A percentile compares a stretch with the other conserved stretches of the same genome.
These are phyloP conservation scores for Candida alai DNA, from an alignment of 805 yeast genomes.

Conservation along the genomic window DNA sequence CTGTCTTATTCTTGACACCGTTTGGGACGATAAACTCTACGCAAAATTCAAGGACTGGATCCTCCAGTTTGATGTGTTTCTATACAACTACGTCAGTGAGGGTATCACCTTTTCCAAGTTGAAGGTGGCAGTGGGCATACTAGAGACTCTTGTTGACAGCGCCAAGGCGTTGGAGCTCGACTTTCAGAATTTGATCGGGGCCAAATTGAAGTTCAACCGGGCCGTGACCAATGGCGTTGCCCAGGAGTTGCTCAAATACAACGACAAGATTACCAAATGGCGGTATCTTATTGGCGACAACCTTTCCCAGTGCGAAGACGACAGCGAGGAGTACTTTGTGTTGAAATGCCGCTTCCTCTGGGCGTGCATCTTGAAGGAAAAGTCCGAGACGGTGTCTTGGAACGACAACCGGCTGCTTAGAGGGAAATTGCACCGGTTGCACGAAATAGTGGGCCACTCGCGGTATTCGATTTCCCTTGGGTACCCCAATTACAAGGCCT, in stretches of 20 bases:
- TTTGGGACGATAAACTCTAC: conserved; percentile 36
- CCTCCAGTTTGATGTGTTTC: conserved; percentile 23
- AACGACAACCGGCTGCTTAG: conserved; percentile 26
- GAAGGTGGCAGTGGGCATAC: conserved; percentile 33
- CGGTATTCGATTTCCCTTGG: conserved; percentile 25
- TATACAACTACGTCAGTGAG: conserved; percentile 7
- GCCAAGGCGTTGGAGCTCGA: conserved; percentile 32
- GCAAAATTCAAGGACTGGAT: conserved; percentile 34
- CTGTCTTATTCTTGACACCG: conserved; percentile 24
- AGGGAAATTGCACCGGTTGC: conserved; percentile 17
- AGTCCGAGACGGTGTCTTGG: conserved; percentile 26
- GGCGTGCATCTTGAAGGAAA: conserved; percentile 29
- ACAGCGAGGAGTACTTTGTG: conserved; percentile 4
- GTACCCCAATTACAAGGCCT: conserved; percentile 55
- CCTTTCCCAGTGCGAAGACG: conserved; percentile 8
- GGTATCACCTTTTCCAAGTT: conserved; percentile 9
- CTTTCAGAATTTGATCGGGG: conserved; percentile 13
- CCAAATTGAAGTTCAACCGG: conserved; percentile 21
- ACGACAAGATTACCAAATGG: conserved; percentile 51
- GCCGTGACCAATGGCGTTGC: conserved; percentile 31
- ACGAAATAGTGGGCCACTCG: conserved; percentile 9
- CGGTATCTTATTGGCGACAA: conserved; percentile 26
- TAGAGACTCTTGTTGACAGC: conserved; percentile 45
- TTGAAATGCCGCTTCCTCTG: conserved; percentile 25
- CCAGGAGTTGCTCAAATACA: conserved; percentile 35